These are phyloP conservation scores for Elsinoe ampelina DNA, from an alignment of 2,329 filamentous ascomycete genomes.

Conservation along the genomic window DNA sequence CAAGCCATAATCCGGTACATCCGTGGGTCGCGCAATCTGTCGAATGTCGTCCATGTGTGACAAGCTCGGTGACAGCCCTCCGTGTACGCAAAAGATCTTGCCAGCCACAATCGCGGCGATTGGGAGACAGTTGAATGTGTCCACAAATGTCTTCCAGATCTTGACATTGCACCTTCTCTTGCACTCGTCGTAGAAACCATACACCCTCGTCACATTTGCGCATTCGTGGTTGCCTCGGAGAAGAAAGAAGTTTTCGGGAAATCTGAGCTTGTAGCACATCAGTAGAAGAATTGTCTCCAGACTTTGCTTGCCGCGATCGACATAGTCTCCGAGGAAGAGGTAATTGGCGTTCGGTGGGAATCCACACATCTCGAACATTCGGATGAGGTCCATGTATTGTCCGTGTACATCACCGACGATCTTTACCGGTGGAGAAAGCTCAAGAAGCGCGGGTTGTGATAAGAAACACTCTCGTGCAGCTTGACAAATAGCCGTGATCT, in stretches of 20 bases:
- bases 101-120: constrained; percentile 95
- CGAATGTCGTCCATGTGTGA: constrained; percentile 98
- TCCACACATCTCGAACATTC: constrained; percentile 97
- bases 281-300: constrained; percentile 88
- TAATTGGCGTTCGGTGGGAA: constrained; percentile 90
- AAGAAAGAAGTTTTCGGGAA: constrained; percentile 94
- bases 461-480: constrained; percentile 82
- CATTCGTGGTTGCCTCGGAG: constrained; percentile 94
- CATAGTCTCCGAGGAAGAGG: constrained; percentile 90
- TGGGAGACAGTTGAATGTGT: constrained; percentile 90
- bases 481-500: constrained; percentile 88
- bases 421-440: constrained; percentile 91
- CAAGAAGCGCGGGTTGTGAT: constrained; percentile 81
- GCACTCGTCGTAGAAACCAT: constrained; percentile 97
- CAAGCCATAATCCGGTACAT: constrained; percentile 92
- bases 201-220: constrained; percentile 89
- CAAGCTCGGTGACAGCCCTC: constrained; percentile 82
- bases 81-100: constrained; percentile 97
- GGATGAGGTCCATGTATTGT: constrained; percentile 90
- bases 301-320: constrained; percentile 92
- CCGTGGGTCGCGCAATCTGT: constrained; percentile 87
- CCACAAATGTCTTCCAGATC: constrained; percentile 95
- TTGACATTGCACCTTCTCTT: constrained; percentile 94
- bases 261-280: constrained; percentile 95
- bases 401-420: constrained; percentile 96